Conservation (phyloP, 75 land plant species). For the Selaginella moellendorffii region DNA sequence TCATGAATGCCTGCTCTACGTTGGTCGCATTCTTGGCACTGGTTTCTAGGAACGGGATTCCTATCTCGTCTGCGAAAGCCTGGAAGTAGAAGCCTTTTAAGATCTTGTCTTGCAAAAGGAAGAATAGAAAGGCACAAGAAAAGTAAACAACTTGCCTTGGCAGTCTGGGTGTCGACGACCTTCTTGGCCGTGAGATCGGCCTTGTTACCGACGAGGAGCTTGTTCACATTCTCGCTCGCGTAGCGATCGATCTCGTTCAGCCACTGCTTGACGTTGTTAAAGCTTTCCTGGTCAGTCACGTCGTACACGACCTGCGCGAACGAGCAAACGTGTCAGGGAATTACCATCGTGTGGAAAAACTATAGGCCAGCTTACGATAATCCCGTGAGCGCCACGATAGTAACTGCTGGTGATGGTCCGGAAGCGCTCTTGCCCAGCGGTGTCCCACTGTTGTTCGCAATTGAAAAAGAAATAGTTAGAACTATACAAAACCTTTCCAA, state of each 20-base stretch:
- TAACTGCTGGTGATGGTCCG: constrained; percentile 90
- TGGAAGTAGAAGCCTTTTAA: constrained; percentile 10
- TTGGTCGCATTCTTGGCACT: constrained; percentile 68
- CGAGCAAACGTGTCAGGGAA: too few species aligned
- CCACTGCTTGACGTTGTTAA: constrained; percentile 79
- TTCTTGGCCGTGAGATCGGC: constrained; percentile 54
- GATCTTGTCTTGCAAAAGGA: too few species aligned
- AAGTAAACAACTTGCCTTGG: too few species aligned
- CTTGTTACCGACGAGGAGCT: constrained; percentile 74
- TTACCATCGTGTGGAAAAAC: too few species aligned
- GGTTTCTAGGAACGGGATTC: constrained; percentile 68
- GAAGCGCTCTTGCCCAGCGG: constrained; percentile 92
- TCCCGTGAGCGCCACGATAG: constrained; percentile 89
- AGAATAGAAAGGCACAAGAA: too few species aligned
- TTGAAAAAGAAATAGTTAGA: too few species aligned
- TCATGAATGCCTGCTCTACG: constrained; percentile 68
- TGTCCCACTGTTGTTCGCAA: too few species aligned
- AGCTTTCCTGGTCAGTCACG: constrained; percentile 71
- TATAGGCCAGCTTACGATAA: constrained; percentile 48
- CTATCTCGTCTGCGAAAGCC: constrained; percentile 81
- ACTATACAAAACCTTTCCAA: too few species aligned
- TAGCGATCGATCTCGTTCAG: constrained; percentile 76
- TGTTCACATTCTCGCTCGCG: constrained; percentile 80
- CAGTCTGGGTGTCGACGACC: constrained; percentile 59
- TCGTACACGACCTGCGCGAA: constrained; percentile 75